phyloP scores from a whole-genome alignment of 169 alveolate species.

The Babesia bovis region DNA sequence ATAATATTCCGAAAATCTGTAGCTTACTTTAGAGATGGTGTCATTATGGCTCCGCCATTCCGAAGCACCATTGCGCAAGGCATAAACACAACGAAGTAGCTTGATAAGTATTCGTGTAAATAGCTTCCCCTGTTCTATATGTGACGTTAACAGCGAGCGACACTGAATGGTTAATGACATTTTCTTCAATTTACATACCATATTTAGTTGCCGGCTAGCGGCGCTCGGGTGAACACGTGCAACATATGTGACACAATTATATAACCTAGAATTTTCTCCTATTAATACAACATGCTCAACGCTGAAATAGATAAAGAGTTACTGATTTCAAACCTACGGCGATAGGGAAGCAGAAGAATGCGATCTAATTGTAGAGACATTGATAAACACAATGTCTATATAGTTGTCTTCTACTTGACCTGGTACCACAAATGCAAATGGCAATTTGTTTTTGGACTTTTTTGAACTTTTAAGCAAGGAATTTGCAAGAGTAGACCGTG shows the following conservation, averaged over 20 bases:
- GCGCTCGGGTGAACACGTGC: slow-evolving; percentile 19
- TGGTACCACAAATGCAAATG: slow-evolving; percentile 25
- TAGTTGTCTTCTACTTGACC: too few species aligned
- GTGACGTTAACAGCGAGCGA: slow-evolving; percentile 19
- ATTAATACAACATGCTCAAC: slow-evolving; percentile 31
- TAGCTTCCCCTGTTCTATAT: slow-evolving; percentile 20
- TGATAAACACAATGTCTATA: slow-evolving; percentile 12
- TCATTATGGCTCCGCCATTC: slow-evolving; percentile 32
- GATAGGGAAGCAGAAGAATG: background rate
- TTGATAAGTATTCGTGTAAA: slow-evolving; percentile 17
- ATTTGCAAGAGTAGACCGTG: slow-evolving; percentile 8
- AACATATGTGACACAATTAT: slow-evolving; percentile 13
- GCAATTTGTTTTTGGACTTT: background rate
- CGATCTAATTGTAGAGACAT: background rate
- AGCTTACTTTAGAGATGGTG: slow-evolving; percentile 35
- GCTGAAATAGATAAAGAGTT: background rate
- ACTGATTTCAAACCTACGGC: background rate
- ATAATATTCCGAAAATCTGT: background rate
- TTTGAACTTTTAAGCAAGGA: background rate
- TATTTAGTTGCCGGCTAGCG: background rate
- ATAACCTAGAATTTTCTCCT: slow-evolving; percentile 6
- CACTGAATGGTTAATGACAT: background rate
- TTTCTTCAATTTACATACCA: background rate
- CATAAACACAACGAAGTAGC: slow-evolving; percentile 37
- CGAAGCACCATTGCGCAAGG: slow-evolving; percentile 3